A percentile compares a stretch with the other conserved stretches of the same genome.
Evolutionary conservation across 129 eudicot genomes (phyloP).

Genomic region (Rutidosis leptorrhynchoides): DNA sequence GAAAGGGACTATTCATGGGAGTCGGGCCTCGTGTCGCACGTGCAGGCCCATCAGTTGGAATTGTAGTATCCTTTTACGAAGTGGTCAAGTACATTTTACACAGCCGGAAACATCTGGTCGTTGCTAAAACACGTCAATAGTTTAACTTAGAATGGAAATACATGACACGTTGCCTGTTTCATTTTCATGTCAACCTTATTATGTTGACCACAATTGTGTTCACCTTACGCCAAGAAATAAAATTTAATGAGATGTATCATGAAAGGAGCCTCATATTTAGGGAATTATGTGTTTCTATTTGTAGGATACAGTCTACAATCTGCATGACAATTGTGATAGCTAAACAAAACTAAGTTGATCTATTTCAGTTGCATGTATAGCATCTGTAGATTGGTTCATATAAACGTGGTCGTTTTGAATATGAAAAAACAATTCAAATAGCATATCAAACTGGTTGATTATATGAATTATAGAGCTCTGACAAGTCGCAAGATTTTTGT

Average conservation of each 20-base stretch:
- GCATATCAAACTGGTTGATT: too few relatives aligned
- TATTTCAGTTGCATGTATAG: too few relatives aligned
- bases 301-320: background rate
- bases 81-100: constrained; percentile 57
- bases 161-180: constrained; percentile 7
- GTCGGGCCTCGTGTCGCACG: constrained; percentile 81
- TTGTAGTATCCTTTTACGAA: constrained; percentile 78
- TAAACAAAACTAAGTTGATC: background rate
- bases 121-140: background rate
- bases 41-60: constrained; percentile 88
- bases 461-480: too few relatives aligned
- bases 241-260: background rate
- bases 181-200: background rate
- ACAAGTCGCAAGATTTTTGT: too few relatives aligned
- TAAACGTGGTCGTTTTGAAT: too few relatives aligned
- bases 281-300: background rate
- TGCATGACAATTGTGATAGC: background rate
- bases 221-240: background rate
- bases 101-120: constrained; percentile 25
- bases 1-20: constrained; percentile 74
- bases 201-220: background rate
- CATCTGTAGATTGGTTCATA: too few relatives aligned
- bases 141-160: background rate
- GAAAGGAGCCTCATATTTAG: background rate
- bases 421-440: too few relatives aligned